Conservation (phyloP, 2,329 filamentous ascomycete genomes). For the Neofusicoccum cordaticola region DNA sequence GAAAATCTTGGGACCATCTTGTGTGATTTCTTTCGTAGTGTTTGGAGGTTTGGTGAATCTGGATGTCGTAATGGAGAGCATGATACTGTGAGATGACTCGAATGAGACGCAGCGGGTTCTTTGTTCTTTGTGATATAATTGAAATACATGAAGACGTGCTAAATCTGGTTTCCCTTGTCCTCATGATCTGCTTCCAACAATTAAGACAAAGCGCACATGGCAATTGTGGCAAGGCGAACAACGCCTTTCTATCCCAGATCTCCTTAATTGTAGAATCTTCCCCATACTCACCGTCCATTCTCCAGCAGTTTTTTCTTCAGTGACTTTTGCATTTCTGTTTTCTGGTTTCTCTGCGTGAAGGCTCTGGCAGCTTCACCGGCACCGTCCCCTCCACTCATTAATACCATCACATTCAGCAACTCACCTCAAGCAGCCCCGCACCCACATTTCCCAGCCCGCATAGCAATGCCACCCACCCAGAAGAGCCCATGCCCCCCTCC, state of each 20-base stretch:
- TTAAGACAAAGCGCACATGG: not conserved
- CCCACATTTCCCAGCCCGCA: not conserved
- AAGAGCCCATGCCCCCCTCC: not conserved
- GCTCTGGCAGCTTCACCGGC: constrained; percentile 10
- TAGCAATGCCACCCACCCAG: too few species aligned
- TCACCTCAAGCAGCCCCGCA: not conserved
- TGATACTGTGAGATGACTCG: too few species aligned
- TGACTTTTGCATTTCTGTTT: not conserved
- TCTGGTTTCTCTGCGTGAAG: not conserved
- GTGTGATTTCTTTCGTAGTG: too few species aligned
- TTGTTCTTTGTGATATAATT: not conserved
- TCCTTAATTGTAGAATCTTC: not conserved
- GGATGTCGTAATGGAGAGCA: too few species aligned
- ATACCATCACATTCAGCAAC: not conserved
- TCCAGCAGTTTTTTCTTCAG: not conserved
- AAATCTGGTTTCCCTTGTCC: not conserved
- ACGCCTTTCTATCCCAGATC: not conserved
- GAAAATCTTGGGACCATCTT: too few species aligned
- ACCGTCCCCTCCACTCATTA: not conserved
- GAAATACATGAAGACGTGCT: not conserved
- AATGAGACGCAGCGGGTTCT: not conserved
- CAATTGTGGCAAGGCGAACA: not conserved
- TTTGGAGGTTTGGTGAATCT: too few species aligned
- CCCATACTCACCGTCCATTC: not conserved
- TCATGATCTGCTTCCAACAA: not conserved